Percentiles rank a stretch among this genome's conserved stretches.
phyloP scores from a whole-genome alignment of 495 filamentous ascomycete genomes.

The Aspergillus sparsus region DNA sequence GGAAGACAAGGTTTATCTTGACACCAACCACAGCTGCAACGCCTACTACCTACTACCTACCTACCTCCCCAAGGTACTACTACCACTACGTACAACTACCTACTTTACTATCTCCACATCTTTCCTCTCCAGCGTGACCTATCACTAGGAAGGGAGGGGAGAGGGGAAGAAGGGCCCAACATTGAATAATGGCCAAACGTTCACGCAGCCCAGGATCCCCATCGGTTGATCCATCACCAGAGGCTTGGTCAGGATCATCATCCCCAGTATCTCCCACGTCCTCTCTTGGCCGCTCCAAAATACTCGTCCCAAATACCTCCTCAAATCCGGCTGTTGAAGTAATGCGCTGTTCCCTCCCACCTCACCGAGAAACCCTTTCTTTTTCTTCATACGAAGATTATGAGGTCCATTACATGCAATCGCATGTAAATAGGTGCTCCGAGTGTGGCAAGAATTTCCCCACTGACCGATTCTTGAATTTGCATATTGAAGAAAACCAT shows the following conservation, averaged over 20 bases:
- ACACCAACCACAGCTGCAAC: neutral
- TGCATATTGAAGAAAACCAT: slow-evolving; percentile 94
- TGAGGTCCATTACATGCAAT: slow-evolving; percentile 79
- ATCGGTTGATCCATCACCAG: slow-evolving; percentile 21
- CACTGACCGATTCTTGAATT: slow-evolving; percentile 65
- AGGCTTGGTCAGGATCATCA: slow-evolving; percentile 29
- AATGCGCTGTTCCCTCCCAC: slow-evolving; percentile 80
- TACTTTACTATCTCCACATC: slow-evolving; percentile 1
- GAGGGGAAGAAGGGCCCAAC: neutral
- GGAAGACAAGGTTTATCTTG: too few relatives aligned
- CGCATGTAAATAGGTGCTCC: slow-evolving; percentile 80
- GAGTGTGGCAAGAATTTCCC: slow-evolving; percentile 81
- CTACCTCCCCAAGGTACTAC: too few relatives aligned
- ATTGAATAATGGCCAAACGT: slow-evolving; percentile 59
- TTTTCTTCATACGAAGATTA: slow-evolving; percentile 81
- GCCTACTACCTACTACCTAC: neutral
- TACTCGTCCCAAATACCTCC: slow-evolving; percentile 27
- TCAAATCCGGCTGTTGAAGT: slow-evolving; percentile 31
- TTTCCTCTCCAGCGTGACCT: slow-evolving; percentile 9
- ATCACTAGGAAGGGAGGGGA: slow-evolving; percentile 14
- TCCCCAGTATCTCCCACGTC: slow-evolving; percentile 25
- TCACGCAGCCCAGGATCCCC: slow-evolving; percentile 51
- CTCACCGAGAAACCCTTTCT: slow-evolving; percentile 64
- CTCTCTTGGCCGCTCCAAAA: slow-evolving; percentile 30
- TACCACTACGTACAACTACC: neutral